Evolutionary conservation across 345 rosid species (phyloP).

Genomic region (Aquilaria sinensis): DNA sequence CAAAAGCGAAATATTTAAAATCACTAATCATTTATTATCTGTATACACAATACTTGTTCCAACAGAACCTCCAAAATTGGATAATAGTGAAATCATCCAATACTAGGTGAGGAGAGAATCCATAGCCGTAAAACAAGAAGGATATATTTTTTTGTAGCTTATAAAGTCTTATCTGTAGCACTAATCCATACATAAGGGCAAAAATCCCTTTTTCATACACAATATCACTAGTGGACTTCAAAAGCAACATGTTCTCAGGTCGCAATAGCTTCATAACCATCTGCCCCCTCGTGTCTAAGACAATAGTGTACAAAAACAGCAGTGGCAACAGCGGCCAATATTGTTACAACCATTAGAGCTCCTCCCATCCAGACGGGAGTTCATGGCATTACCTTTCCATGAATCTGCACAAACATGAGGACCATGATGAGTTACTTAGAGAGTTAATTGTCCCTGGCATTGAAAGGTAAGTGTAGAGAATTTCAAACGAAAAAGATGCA

Average conservation of each 20-base stretch:
- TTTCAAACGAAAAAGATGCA: neutral
- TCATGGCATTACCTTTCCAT: slow-evolving; percentile 11
- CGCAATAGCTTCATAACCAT: slow-evolving; percentile 39
- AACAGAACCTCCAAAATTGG: too few species aligned
- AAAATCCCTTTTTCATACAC: neutral
- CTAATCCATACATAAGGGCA: neutral
- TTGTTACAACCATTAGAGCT: slow-evolving; percentile 19
- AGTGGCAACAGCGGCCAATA: neutral
- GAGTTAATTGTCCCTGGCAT: slow-evolving; percentile 9
- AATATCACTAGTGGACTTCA: too few species aligned
- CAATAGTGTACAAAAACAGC: slow-evolving; percentile 21
- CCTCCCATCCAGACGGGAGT: slow-evolving; percentile 13
- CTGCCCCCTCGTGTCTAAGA: slow-evolving; percentile 25
- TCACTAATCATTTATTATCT: too few species aligned
- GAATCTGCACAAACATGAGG: slow-evolving; percentile 16
- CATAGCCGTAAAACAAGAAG: too few species aligned
- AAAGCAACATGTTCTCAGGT: slow-evolving; percentile 9
- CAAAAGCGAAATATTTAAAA: too few species aligned
- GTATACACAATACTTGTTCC: too few species aligned
- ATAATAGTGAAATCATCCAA: too few species aligned
- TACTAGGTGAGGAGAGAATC: too few species aligned
- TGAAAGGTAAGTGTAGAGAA: too few species aligned
- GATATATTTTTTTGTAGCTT: too few species aligned
- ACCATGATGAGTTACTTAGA: neutral
- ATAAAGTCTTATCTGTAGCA: too few species aligned